Base-by-base conservation (phyloP, 805 yeast species). In the Wickerhamiella cacticola region DNA sequence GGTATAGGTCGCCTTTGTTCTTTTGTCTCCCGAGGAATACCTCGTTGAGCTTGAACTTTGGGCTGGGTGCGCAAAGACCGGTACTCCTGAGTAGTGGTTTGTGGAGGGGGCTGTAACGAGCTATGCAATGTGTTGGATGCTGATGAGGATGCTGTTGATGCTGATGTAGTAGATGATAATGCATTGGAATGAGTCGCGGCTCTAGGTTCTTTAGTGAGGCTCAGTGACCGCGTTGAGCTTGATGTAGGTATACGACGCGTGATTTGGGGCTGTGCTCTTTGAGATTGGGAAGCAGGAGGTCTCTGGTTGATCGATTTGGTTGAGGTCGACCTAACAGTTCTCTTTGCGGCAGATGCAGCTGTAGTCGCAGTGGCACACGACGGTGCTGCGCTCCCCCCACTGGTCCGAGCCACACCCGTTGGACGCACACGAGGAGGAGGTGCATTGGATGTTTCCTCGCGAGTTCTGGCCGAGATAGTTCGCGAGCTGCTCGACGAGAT, bases 261-360 rank as follows among this genome's bases (percentile, higher is more conserved):
- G 19, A 31, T 19, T 15, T 12, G 36, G 9, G 36, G 36, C 36
- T 31, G 36, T 12, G 36, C 21, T 15, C 16, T 31, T 12, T 12
- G 36, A 8, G 36, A 19, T n/a, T 18, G 5, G 19, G 6, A 15
- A 4, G 19, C 36, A 31, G 36, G 29, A 26, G 12, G 8, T 26
- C 8, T 26, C 16, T 21, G 26, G 13, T 23, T 41, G 18, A 40
- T 26, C 3, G 28, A 5, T 5, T 31, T 18, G 28, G 13, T 18
- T 19, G 45, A 41, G 3, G n/a, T 38, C 2, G 36, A 28, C 13
- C 46, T 39, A n/a, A 40, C 7, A 15, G 28, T 15, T 16, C 24
- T 34, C 18, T 43, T 43, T 16, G 46, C 46, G 18, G 38, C 46
- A 6, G 46, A 43, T 5, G 46, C 46, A 6, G 46, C 46, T 6